Conservation (phyloP, 768 basidiomycete species). For the Coprinellus micaceus region DNA sequence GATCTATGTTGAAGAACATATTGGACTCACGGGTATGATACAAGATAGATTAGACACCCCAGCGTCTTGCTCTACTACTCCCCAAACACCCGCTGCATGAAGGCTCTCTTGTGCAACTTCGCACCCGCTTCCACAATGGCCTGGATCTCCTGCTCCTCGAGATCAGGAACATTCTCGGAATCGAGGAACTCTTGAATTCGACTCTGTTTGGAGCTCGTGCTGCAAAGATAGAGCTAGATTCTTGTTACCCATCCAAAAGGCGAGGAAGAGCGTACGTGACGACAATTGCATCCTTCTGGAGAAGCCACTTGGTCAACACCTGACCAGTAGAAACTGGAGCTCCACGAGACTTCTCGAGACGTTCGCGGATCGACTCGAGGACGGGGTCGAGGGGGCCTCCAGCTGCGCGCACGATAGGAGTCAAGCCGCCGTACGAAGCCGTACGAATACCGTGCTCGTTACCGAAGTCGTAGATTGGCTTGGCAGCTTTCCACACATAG, state of each 20-base stretch:
- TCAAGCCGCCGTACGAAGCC: constrained; percentile 63
- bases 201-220: constrained; percentile 45
- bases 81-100: constrained; percentile 36
- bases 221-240: constrained; percentile 16
- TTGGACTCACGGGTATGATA: too few species aligned
- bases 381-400: constrained; percentile 61
- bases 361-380: constrained; percentile 46
- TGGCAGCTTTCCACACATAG: constrained; percentile 61
- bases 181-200: constrained; percentile 45
- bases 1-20: too few species aligned
- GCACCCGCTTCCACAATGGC: constrained; percentile 57
- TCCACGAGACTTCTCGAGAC: constrained; percentile 42
- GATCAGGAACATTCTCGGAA: constrained; percentile 41
- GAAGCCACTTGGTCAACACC: constrained; percentile 65
- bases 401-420: constrained; percentile 34
- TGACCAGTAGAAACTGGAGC: constrained; percentile 52
- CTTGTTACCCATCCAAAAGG: background rate
- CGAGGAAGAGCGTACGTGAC: constrained; percentile 48
- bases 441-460: constrained; percentile 58
- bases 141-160: constrained; percentile 56
- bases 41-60: too few species aligned
- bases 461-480: constrained; percentile 51
- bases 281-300: constrained; percentile 58
- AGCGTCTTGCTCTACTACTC: too few species aligned
- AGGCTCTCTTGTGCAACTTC: constrained; percentile 41